These are phyloP conservation scores for Auricularia sp. DNA, from an alignment of 768 basidiomycete genomes.

Conservation along the genomic window DNA sequence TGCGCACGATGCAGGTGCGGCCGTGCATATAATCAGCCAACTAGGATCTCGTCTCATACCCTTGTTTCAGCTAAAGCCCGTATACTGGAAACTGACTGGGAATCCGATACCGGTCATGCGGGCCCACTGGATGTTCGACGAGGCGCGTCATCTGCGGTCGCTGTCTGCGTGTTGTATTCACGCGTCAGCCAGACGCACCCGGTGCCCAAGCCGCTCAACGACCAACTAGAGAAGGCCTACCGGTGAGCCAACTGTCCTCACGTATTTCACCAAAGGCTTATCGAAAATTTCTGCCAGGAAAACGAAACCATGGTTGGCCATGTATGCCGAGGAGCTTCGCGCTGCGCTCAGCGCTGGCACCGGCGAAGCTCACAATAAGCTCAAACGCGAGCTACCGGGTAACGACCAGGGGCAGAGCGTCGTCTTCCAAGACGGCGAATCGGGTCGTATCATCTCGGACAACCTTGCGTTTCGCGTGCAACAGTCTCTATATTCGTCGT, in stretches of 20 bases:
- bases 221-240: conserved; percentile 29
- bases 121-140: conserved; percentile 30
- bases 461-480: conserved; percentile 5
- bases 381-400: conserved; percentile 20
- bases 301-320: conserved; percentile 27
- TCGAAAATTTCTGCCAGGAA: conserved; percentile 11
- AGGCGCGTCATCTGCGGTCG: conserved; percentile 13
- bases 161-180: neutral
- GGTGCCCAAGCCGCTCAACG: conserved; percentile 27
- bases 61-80: conserved; percentile 21
- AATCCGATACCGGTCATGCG: conserved; percentile 26
- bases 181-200: conserved; percentile 20
- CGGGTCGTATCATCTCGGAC: conserved; percentile 16
- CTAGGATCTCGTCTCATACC: neutral
- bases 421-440: conserved; percentile 29
- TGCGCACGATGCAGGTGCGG: conserved; percentile 17
- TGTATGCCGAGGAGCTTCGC: conserved; percentile 29
- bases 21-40: neutral
- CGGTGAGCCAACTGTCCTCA: conserved; percentile 11
- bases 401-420: conserved; percentile 17
- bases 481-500: conserved; percentile 4
- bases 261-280: neutral
- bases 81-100: conserved; percentile 31
- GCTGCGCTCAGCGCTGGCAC: conserved; percentile 24
- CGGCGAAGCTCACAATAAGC: conserved; percentile 28